Conservation (phyloP, 2,329 filamentous ascomycete species). For the Aspergillus fijiensis region DNA sequence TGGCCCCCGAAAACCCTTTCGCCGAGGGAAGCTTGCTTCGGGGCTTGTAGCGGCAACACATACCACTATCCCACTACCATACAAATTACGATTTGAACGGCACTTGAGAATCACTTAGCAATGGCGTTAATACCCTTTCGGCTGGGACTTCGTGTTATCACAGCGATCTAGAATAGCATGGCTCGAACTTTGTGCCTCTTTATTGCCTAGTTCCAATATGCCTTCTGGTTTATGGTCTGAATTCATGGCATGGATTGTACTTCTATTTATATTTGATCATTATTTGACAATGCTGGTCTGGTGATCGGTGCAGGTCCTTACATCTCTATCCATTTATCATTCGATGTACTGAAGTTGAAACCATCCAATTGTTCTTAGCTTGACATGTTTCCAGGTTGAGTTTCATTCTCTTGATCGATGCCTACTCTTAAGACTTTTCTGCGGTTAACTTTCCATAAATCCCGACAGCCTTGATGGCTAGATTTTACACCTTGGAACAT, state of each 20-base stretch:
- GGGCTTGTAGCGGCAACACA: constrained; percentile 22
- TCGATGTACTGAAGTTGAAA: too few relatives aligned
- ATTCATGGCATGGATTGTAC: neutral
- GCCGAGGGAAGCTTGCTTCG: constrained; percentile 47
- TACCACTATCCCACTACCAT: neutral
- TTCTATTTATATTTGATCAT: neutral
- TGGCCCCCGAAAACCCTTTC: constrained; percentile 44
- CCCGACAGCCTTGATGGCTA: too few relatives aligned
- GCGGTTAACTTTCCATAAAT: too few relatives aligned
- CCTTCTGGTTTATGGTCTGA: neutral
- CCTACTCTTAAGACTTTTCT: too few relatives aligned
- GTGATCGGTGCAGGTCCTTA: too few relatives aligned
- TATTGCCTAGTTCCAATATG: neutral
- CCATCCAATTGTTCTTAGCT: too few relatives aligned
- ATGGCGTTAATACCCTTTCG: neutral
- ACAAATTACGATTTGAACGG: neutral
- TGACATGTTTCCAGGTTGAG: too few relatives aligned
- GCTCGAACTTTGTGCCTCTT: neutral
- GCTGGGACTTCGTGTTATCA: neutral
- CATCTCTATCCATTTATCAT: too few relatives aligned
- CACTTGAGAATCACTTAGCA: neutral
- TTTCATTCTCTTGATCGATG: too few relatives aligned
- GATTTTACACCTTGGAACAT: too few relatives aligned
- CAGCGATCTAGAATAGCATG: neutral
- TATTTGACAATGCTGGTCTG: neutral